Percentiles rank a stretch among this genome's conserved stretches.
Conservation (phyloP, 2,329 filamentous ascomycete genomes). For the Fusarium secorum region DNA sequence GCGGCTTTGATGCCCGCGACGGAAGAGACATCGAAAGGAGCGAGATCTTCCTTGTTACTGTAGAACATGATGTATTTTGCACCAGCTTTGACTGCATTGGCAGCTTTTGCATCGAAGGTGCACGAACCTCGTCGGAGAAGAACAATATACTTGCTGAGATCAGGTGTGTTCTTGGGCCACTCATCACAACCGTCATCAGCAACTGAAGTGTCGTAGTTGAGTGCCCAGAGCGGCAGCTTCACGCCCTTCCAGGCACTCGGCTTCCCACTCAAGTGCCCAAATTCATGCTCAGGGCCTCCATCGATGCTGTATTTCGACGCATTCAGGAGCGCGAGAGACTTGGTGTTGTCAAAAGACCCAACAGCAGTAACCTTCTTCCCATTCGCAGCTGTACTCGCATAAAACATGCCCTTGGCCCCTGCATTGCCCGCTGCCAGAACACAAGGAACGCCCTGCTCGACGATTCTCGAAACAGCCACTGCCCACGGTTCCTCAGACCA, state of each 20-base stretch:
- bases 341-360: conserved; percentile 58
- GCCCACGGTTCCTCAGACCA: conserved; percentile 63
- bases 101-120: conserved; percentile 61
- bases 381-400: conserved; percentile 57
- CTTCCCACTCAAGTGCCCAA: conserved; percentile 54
- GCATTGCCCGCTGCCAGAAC: conserved; percentile 62
- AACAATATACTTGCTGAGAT: conserved; percentile 65
- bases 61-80: conserved; percentile 70
- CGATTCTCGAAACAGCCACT: conserved; percentile 59
- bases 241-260: conserved; percentile 55
- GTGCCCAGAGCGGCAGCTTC: conserved; percentile 58
- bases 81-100: conserved; percentile 61
- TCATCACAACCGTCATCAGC: conserved; percentile 60
- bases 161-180: conserved; percentile 61
- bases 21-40: conserved; percentile 44
- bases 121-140: conserved; percentile 68
- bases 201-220: conserved; percentile 58
- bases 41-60: conserved; percentile 57
- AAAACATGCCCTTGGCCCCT: conserved; percentile 57
- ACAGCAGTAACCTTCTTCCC: conserved; percentile 58
- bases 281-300: conserved; percentile 45
- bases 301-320: conserved; percentile 53
- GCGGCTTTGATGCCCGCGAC: conserved; percentile 48
- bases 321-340: conserved; percentile 54
- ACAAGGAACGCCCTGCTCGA: conserved; percentile 61